Evolutionary conservation across 148 eudicot genomes (phyloP), one percentile per base, ranked within the genome.

Genomic region (Fagopyrum tataricum): DNA sequence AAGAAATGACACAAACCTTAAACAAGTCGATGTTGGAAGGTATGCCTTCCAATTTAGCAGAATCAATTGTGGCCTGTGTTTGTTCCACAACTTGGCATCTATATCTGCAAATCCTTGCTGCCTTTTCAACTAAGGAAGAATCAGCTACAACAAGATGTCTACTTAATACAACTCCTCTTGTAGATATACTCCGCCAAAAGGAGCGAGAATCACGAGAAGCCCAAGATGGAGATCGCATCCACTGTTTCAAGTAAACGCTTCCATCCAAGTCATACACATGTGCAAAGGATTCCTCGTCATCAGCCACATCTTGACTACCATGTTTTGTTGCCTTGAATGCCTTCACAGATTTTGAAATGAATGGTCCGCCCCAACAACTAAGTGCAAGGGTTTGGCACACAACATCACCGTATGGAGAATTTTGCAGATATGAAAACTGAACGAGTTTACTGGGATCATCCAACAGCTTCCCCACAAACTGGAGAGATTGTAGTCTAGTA

Each of bases 11-110:
- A 73, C 79, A 44, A 75, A 93, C 98, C 98, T 90, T 93, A 72
- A 93, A 87, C 77, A 93, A 91, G 77, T 93, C 98, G 74, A 93
- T 90, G 80, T 93, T 93, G 81, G 87, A 89, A 58, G 98, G 98
- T 77, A 93, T 93, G 74, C 98, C 98, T 83, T 93, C 98, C 66
- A 93, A 78, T 81, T 85, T 93, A 55, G 98, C 98, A 73, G 98
- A 93, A 80, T 88, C 86, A 62, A 93, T 93, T 24, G 98, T 93
- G 44, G 98, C 98, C 79, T 87, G 96, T 49, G 96, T 89, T 77
- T 84, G 87, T 79, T 93, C 94, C 73, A 85, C 89, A 72, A 79
- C 90, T 59, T 76, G 78, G 41, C 76, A 83, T 74, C 81, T 93
- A 21, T 81, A 87, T 80, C 89, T 82, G 74, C 91, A 93, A 6